Percentiles rank a stretch among this genome's conserved stretches.
Evolutionary conservation across 257 asterid species (phyloP).

Genomic region (Echites panduratus): DNA sequence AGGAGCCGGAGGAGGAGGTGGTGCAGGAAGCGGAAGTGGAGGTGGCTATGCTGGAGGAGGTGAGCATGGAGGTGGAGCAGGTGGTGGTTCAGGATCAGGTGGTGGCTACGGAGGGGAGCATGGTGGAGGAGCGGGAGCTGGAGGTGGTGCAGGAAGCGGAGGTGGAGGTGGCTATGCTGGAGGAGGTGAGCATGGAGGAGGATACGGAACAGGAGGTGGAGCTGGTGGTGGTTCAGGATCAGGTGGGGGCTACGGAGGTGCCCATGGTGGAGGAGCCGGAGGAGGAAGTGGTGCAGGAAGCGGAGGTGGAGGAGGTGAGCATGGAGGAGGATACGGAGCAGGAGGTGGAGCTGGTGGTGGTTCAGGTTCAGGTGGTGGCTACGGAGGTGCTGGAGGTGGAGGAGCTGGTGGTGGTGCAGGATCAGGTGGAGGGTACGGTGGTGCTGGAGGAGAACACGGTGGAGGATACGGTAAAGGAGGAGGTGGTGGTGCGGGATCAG

Average conservation of each 20-base stretch:
- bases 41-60: conserved; percentile 26
- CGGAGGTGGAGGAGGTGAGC: too few relatives aligned
- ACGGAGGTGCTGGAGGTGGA: conserved; percentile 19
- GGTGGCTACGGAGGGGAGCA: too few relatives aligned
- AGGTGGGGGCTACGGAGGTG: too few relatives aligned
- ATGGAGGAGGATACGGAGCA: too few relatives aligned
- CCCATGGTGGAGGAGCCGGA: too few relatives aligned
- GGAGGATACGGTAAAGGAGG: conserved; percentile 35
- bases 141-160: conserved; percentile 29
- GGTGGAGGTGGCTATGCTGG: conserved; percentile 28
- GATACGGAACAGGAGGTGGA: too few relatives aligned
- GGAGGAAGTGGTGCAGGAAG: conserved; percentile 24
- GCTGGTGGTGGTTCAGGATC: too few relatives aligned
- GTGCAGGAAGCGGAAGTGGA: conserved; percentile 33
- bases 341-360: conserved; percentile 24
- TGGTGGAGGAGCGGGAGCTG: too few relatives aligned
- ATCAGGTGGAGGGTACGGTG: conserved; percentile 30
- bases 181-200: conserved; percentile 19
- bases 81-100: too few relatives aligned
- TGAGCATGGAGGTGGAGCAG: too few relatives aligned
- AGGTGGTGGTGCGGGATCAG: conserved; percentile 31
- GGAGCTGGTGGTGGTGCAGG: conserved; percentile 24
- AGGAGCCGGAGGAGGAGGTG: conserved; percentile 19
- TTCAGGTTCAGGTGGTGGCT: conserved; percentile 26
- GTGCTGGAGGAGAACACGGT: conserved; percentile 29